Conservation (phyloP, 2,329 filamentous ascomycete genomes). For the Teratosphaeria zuluensis region DNA sequence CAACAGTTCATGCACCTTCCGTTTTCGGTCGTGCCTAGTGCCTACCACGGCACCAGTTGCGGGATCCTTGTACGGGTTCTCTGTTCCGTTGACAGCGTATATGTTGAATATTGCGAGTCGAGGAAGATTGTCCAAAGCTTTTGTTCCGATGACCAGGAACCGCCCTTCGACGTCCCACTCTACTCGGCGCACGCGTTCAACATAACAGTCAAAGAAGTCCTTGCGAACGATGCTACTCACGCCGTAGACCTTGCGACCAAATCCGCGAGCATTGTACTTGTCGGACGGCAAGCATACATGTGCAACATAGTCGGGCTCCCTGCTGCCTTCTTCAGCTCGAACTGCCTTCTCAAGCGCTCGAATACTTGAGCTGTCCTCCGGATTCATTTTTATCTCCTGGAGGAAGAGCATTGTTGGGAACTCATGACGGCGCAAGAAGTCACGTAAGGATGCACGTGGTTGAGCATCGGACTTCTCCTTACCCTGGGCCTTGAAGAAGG, state of each 20-base stretch:
- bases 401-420: slow-evolving; percentile 39
- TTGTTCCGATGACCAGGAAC: slow-evolving; percentile 37
- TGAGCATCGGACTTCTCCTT: slow-evolving; percentile 1
- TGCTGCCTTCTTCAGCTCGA: slow-evolving; percentile 10
- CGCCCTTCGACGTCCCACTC: slow-evolving; percentile 46
- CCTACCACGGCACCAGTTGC: slow-evolving; percentile 33
- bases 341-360: slow-evolving; percentile 32
- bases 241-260: slow-evolving; percentile 43
- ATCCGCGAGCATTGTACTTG: slow-evolving; percentile 40
- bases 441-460: slow-evolving; percentile 26
- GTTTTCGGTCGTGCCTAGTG: slow-evolving; percentile 44
- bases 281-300: slow-evolving; percentile 42
- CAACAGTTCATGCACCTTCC: slow-evolving; percentile 38
- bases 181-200: slow-evolving; percentile 30
- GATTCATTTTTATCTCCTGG: slow-evolving; percentile 42
- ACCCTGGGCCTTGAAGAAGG: slow-evolving; percentile 25
- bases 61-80: slow-evolving; percentile 36
- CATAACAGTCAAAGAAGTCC: slow-evolving; percentile 28
- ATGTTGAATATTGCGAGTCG: slow-evolving; percentile 42
- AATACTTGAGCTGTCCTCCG: slow-evolving; percentile 30
- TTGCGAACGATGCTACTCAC: slow-evolving; percentile 41
- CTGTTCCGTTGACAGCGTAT: slow-evolving; percentile 43
- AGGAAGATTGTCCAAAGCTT: slow-evolving; percentile 6
- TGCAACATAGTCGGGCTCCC: slow-evolving; percentile 32
- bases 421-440: slow-evolving; percentile 35